Evolutionary conservation across 2,329 filamentous ascomycete genomes (phyloP).

Genomic region (Sclerotinia spermophila): DNA sequence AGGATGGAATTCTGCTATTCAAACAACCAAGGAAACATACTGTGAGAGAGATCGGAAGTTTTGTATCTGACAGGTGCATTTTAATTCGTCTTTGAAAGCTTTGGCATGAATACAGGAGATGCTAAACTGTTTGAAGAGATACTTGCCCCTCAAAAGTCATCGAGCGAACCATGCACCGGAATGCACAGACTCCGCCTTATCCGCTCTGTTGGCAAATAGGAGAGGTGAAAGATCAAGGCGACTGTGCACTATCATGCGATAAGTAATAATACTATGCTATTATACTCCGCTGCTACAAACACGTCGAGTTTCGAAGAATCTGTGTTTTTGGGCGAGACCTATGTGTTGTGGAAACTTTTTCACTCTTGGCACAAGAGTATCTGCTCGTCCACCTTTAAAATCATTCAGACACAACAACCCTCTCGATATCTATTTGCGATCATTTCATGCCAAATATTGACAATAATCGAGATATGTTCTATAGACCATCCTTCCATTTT

Average conservation of each 20-base stretch:
- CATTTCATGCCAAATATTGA: background rate
- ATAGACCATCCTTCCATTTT: conserved; percentile 1
- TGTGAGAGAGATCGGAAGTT: background rate
- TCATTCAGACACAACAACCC: background rate
- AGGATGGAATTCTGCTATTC: background rate
- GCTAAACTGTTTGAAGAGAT: conserved; percentile 12
- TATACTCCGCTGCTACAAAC: background rate
- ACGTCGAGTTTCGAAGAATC: background rate
- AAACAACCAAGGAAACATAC: conserved; percentile 5
- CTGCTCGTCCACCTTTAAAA: background rate
- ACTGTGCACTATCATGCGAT: conserved; percentile 14
- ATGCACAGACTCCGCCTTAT: background rate
- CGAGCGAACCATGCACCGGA: background rate
- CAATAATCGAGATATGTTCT: background rate
- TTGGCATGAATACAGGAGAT: background rate
- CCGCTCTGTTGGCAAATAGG: background rate
- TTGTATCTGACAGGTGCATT: background rate
- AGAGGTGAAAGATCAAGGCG: background rate
- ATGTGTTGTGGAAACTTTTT: background rate
- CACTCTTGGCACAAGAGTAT: background rate
- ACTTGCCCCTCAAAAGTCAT: conserved; percentile 5
- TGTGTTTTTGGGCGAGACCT: background rate
- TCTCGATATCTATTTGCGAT: background rate
- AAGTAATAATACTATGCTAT: conserved; percentile 12
- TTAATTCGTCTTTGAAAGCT: background rate